A percentile compares a stretch with the other conserved stretches of the same genome.
phyloP scores from a whole-genome alignment of 805 yeast genomes.

The Metschnikowia sp. region DNA sequence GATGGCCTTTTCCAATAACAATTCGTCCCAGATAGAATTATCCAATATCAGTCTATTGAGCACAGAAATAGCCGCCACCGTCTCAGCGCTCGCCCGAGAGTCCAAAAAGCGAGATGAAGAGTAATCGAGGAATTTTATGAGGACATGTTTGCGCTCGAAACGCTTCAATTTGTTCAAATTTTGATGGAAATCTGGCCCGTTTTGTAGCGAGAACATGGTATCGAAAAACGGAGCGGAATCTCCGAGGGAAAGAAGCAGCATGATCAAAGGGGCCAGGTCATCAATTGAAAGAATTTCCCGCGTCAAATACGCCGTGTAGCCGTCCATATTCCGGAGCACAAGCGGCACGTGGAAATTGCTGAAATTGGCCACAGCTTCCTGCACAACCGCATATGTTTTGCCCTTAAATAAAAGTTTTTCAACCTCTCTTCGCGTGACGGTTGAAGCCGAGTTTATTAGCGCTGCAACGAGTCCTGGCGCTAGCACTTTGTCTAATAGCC shows the following conservation, averaged over 20 bases:
- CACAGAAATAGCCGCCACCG: slow-evolving; percentile 17
- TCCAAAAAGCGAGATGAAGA: slow-evolving; percentile 8
- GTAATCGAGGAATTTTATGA: slow-evolving; percentile 17
- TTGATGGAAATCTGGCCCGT: slow-evolving; percentile 9
- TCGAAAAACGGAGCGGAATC: slow-evolving; percentile 21
- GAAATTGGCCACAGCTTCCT: slow-evolving; percentile 21
- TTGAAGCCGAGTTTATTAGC: slow-evolving; percentile 4
- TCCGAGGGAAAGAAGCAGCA: slow-evolving; percentile 24
- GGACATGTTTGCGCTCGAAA: slow-evolving; percentile 24
- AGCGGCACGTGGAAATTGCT: slow-evolving; percentile 11
- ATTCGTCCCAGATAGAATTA: slow-evolving; percentile 18
- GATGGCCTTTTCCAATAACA: slow-evolving; percentile 20
- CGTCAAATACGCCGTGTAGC: slow-evolving; percentile 22
- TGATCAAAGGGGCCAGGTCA: slow-evolving; percentile 16
- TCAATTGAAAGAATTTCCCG: slow-evolving; percentile 17
- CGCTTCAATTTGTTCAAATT: slow-evolving; percentile 18
- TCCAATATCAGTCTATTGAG: slow-evolving; percentile 17
- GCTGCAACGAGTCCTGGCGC: slow-evolving; percentile 13
- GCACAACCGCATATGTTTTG: slow-evolving; percentile 22
- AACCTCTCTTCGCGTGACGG: slow-evolving; percentile 26
- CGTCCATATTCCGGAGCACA: slow-evolving; percentile 15
- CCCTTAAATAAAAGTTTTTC: slow-evolving; percentile 39
- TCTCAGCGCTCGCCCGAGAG: slow-evolving; percentile 3
- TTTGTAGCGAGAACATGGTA: slow-evolving; percentile 17
- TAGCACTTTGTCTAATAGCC: slow-evolving; percentile 17